Evolutionary conservation across 345 rosid genomes (phyloP), one percentile per base, ranked within the genome.

Genomic region (Rhodomyrtus tomentosa): DNA sequence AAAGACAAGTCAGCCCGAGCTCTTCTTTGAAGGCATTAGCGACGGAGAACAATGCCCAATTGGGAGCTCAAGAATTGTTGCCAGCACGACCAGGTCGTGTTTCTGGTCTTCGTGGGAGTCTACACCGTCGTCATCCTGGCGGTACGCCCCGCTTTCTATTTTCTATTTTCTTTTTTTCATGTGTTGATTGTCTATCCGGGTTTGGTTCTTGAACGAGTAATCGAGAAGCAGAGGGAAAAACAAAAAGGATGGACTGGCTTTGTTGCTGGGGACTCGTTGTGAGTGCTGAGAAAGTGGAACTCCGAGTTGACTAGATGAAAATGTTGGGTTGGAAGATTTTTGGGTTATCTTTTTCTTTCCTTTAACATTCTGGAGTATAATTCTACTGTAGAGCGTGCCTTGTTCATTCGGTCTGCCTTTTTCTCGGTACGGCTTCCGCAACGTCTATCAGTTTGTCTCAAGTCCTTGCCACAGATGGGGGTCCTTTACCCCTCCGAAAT

Each of bases 41-140:
- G 12, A 42, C 52, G 0, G 48, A 0, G 1, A 80, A 56, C 38
- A 73, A 86, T 91, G 89, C 91, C 95, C 50, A 90, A 97, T 83
- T 95, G 99, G 99, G 99, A 93, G 89, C 96, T 97, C 55, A 92
- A 87, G 83, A 86, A 88, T 84, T 97, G 99, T 87, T 97, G 99
- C 90, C 86, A 92, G 84, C 89, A 90, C 36, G 92, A 94, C 88
- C 99, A 97, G 86, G 89, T 87, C 85, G 36, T 86, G 55, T 97
- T 92, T 88, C 58, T 97, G 38, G 88, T 90, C 79, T 92, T 93
- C 80, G 91, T 93, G 82, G 99, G 93, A 27, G 93, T 95, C 90
- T 97, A 90, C 94, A 94, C 96, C 84, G 89, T 97, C 84, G 98
- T 91, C 84, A 95, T 97, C 83, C 93, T 97, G 85, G 87, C 91